Percentiles rank a stretch among this genome's conserved stretches.
Conservation (phyloP, 176 grass and related monocot genomes). For the Rhipidocladum racemiflorum region DNA sequence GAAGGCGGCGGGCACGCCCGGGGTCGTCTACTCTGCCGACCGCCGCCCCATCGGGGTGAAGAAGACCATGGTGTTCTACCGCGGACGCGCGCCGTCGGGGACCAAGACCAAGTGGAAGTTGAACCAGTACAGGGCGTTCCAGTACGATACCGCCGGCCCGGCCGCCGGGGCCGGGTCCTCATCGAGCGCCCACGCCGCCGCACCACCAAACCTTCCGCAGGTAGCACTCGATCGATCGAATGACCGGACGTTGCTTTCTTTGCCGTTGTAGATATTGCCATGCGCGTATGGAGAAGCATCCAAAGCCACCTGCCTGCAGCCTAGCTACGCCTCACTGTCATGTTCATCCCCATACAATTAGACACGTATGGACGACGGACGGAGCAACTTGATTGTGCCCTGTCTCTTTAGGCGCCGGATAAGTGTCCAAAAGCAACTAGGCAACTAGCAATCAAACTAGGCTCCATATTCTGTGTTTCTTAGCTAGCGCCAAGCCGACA, state of each 20-base stretch:
- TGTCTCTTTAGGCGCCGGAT: constrained; percentile 20
- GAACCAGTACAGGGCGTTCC: constrained; percentile 76
- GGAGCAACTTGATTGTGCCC: constrained; percentile 22
- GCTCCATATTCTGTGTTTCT: constrained; percentile 18
- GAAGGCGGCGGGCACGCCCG: constrained; percentile 91
- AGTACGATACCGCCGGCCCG: constrained; percentile 2
- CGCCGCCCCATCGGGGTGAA: constrained; percentile 62
- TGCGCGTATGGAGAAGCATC: background rate
- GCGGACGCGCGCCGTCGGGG: constrained; percentile 61
- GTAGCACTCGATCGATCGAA: background rate
- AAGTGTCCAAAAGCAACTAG: constrained; percentile 15
- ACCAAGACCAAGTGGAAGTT: constrained; percentile 89
- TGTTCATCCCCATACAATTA: constrained; percentile 20
- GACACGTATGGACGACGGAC: background rate
- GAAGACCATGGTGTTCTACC: constrained; percentile 98
- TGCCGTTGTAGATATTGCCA: constrained; percentile 13
- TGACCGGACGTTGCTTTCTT: constrained; percentile 34
- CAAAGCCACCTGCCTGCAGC: background rate
- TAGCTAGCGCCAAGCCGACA: background rate
- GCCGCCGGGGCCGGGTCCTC: background rate
- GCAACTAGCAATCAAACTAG: background rate
- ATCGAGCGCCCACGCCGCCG: background rate
- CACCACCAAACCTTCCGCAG: constrained; percentile 24
- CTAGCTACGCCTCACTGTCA: constrained; percentile 24
- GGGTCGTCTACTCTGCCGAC: constrained; percentile 61